Conservation (phyloP, 345 rosid genomes). For the Syzygium aromaticum region DNA sequence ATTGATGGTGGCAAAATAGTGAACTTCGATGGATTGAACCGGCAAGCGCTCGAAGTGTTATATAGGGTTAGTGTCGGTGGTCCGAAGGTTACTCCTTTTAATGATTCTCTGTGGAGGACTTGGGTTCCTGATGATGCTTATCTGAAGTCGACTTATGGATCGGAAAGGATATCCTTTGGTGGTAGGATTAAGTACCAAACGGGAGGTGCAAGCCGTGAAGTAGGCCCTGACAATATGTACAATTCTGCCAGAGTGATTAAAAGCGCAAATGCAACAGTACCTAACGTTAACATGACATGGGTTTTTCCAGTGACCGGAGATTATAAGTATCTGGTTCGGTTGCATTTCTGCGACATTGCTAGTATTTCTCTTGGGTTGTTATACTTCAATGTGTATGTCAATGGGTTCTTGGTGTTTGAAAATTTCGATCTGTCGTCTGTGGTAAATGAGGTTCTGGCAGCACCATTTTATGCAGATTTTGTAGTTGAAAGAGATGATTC, state of each 20-base stretch:
- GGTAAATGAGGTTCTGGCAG: conserved; percentile 33
- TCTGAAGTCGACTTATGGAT: conserved; percentile 37
- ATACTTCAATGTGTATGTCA: conserved; percentile 56
- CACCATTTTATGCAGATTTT: conserved; percentile 67
- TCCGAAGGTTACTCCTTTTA: conserved; percentile 74
- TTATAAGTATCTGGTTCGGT: conserved; percentile 53
- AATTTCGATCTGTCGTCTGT: conserved; percentile 42
- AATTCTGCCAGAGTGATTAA: conserved; percentile 50
- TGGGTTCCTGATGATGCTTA: conserved; percentile 78
- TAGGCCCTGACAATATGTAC: conserved; percentile 72
- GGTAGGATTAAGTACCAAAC: conserved; percentile 50
- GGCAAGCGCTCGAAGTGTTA: conserved; percentile 49
- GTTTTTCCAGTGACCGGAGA: conserved; percentile 47
- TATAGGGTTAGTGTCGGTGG: conserved; percentile 80
- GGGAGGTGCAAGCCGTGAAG: conserved; percentile 73
- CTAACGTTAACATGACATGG: conserved; percentile 59
- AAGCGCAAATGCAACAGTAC: conserved; percentile 37
- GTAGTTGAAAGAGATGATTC: conserved; percentile 29
- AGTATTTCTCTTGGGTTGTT: conserved; percentile 56
- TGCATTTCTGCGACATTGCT: conserved; percentile 87
- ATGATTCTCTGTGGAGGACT: conserved; percentile 84
- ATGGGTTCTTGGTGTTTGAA: conserved; percentile 46
- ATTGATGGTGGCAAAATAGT: conserved; percentile 29
- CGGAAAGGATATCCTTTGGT: conserved; percentile 29
- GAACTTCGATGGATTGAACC: conserved; percentile 36